Conservation (phyloP, 192 early-diverging fungal genomes). For the Coemansia sp. region DNA sequence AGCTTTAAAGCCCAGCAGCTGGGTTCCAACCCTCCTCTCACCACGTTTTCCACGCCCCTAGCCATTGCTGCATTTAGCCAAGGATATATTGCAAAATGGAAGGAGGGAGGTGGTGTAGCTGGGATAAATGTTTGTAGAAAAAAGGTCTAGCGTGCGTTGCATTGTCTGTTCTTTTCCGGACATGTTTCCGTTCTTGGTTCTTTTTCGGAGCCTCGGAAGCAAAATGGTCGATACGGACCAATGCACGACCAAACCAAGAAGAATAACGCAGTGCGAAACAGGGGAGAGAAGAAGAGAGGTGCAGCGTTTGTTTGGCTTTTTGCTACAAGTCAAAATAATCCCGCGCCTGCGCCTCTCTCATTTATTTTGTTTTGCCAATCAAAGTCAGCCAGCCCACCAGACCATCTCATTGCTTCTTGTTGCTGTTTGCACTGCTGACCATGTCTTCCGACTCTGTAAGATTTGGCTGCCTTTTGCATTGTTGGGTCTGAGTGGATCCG, state of each 20-base stretch:
- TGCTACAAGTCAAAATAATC: not conserved
- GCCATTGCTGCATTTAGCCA: not conserved
- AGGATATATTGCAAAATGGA: not conserved
- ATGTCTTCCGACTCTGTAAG: not conserved
- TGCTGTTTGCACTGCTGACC: not conserved
- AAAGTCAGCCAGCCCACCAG: not conserved
- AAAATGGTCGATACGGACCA: not conserved
- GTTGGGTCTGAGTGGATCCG: not conserved
- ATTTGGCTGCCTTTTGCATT: not conserved
- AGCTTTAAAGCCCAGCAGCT: not conserved
- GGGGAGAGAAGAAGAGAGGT: not conserved
- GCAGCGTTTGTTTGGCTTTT: not conserved
- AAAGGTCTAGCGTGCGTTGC: conserved; percentile 1
- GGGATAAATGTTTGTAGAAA: not conserved
- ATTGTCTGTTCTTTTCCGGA: not conserved
- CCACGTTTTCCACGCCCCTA: not conserved
- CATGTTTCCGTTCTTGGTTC: not conserved
- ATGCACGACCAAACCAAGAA: not conserved
- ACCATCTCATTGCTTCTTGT: not conserved
- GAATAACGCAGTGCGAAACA: not conserved
- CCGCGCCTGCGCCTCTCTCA: not conserved
- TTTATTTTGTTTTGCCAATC: not conserved
- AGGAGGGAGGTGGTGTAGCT: not conserved
- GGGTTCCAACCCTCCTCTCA: not conserved
- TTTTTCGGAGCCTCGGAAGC: not conserved